Base-by-base conservation (phyloP, 768 basidiomycete species). In the Kockovaella imperatae region DNA sequence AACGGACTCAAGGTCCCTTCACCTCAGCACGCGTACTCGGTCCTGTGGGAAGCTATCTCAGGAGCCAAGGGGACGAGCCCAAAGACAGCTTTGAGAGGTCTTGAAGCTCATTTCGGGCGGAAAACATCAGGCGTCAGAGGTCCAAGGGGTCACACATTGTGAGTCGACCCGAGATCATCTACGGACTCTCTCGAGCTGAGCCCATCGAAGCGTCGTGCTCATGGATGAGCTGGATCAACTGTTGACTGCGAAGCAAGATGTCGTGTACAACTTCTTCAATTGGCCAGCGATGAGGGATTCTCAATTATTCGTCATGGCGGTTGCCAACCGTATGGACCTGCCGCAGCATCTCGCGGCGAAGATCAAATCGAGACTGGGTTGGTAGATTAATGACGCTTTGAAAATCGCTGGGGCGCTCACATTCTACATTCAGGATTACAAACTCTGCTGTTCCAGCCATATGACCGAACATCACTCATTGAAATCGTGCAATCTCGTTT, bases 141-240 rank as follows among this genome's bases (percentile, higher is more conserved):
- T 3, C 90, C 90, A 1, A 81, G 82, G 29, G 80, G 81, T 15
- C 87, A 89, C 69, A 89, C 91, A 7, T 95, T 86, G 91, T 90
- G 53, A 46, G 80, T 75, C 11, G 14, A 13, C 11, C 3, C 29
- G 34, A 46, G 15, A 30, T 24, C 31, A 20, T 32, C 38, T 8
- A 14, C 30, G n/a, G 30, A 15, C 8, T 11, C 5, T 15, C 14
- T 18, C 38, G 8, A 21, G 35, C 42, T 46, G 46, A 52, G n/a
- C n/a, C 44, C n/a, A 5, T 13, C n/a, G 5, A 56, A 96, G 90
- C 49, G 85, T 97, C 4, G 90, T 97, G 4, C 76, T 99, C 14
- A 97, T 99, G 87, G 93, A 99, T 68, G 95, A 99, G 72, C 78
- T 99, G 4, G 95, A 99, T 72, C 95, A 97, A 69, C 77, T 99